Percentiles rank a stretch among this genome's conserved stretches.
These are phyloP conservation scores for Onygenales sp. DNA, from an alignment of 2,329 filamentous ascomycete genomes.

Conservation along the genomic window DNA sequence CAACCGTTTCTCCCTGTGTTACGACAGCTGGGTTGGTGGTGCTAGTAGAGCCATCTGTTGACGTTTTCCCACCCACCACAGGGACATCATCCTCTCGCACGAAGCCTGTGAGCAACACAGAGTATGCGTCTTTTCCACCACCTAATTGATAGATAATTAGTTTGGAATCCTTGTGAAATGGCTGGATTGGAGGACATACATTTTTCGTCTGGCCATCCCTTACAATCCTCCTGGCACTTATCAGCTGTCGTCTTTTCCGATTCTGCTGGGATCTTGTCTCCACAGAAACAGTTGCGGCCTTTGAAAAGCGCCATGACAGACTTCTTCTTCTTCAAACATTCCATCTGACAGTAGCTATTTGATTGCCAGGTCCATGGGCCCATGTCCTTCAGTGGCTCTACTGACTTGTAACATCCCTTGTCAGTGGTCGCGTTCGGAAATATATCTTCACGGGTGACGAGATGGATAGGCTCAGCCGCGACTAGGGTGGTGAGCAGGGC, in stretches of 20 bases:
- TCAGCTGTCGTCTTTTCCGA: constrained; percentile 45
- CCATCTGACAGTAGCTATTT: constrained; percentile 44
- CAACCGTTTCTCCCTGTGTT: constrained; percentile 12
- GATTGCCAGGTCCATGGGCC: constrained; percentile 45
- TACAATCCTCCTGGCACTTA: constrained; percentile 57
- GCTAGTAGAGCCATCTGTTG: constrained; percentile 16
- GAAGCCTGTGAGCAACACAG: constrained; percentile 44
- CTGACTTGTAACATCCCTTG: constrained; percentile 45
- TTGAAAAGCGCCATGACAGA: constrained; percentile 55
- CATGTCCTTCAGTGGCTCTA: constrained; percentile 38
- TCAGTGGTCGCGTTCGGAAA: constrained; percentile 12
- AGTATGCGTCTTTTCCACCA: constrained; percentile 46
- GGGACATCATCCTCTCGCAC: constrained; percentile 27
- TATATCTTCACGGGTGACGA: neutral
- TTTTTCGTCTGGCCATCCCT: constrained; percentile 50
- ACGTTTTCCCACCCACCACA: constrained; percentile 21
- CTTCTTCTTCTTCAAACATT: constrained; percentile 39
- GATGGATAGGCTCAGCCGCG: constrained; percentile 13
- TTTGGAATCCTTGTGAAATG: neutral
- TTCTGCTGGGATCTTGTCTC: constrained; percentile 54
- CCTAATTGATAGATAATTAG: constrained; percentile 34
- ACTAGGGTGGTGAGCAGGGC: constrained; percentile 16
- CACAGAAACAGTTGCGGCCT: constrained; percentile 63
- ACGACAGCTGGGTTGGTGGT: constrained; percentile 35
- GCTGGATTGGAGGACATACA: constrained; percentile 46